Evolutionary conservation across 805 yeast species (phyloP), one percentile per base, ranked within the genome.

Genomic region (Hanseniaspora nectarophila): DNA sequence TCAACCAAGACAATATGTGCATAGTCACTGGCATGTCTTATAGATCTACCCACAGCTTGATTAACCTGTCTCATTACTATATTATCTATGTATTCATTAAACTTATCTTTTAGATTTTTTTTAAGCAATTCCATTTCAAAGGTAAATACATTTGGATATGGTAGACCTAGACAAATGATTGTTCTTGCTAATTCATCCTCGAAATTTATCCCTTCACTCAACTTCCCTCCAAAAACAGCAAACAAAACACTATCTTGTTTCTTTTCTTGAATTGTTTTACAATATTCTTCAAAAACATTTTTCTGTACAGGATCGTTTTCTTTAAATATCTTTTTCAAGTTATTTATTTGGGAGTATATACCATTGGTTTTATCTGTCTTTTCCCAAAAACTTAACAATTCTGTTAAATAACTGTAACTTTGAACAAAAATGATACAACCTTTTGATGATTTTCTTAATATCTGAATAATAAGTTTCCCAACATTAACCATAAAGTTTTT

Each of bases 201-300:
- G 63, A 90, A 89, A 62, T 89, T 89, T 40, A 89, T 90, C 5
- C 97, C 97, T 64, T 89, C 97, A 0, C 95, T 85, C 67, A 89
- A 72, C 60, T 82, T 82, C 0, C 97, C 97, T 1, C 96, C 96
- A 15, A 90, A 95, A 0, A 90, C 95, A 0, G 95, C 80, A 28
- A 90, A 69, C 4, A 89, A 64, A 1, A 84, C 58, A 0, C 94
- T 89, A 1, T 92, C 90, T 4, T 61, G 57, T 0, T 63, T 60
- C 2, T 60, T 57, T 2, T 57, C 49, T 2, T 56, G 13, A 10
- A 81, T 71, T 0, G 69, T 60, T 1, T 65, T 59, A 0, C 80
- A 65, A 59, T 82, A 89, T 3, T 73, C 75, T 1, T 63, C 56
- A 15, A 88, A 64, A 0, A 77, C 67, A 23, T 63, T 63, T 2